Evolutionary conservation across 208 protist genomes (phyloP), one percentile per base, ranked within the genome.

Genomic region (Leishmania arabica): DNA sequence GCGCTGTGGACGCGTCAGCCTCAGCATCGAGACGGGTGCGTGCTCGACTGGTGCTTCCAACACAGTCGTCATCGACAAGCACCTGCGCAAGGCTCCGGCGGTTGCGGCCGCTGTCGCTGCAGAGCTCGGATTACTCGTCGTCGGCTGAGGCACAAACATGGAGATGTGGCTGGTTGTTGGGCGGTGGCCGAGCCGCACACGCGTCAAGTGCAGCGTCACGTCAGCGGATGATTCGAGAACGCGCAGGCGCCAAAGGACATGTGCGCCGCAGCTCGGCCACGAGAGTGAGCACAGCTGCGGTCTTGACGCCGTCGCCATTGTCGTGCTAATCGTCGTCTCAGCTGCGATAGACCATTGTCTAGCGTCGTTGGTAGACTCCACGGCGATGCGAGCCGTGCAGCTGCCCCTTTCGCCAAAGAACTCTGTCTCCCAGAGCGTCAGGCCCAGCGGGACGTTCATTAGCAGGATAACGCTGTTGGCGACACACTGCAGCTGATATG

Each of bases 341-440:
- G 77, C 77, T 17, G 80, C 85, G 19, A 66, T 80, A 58, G 49
- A 68, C 85, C 85, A 89, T 45, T 79, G 24, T 47, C 42, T 82
- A 7, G 66, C 62, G 49, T 89, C 84, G 42, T 86, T 84, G 83
- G 88, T 93, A 78, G 76, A 92, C 77, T 96, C 81, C 71, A 86
- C 66, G 47, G 78, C 77, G 34, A 86, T 64, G 31, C 66, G 62
- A 15, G 42, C 77, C 2, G 66, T 80, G 68, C 82, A 81, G 64
- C 64, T 66, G n/a, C 74, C 68, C 21, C 78, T 65, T n/a, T 70
- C 56, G 8, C 53, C 37, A 49, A 76, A 19, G 40, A 80, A 86
- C 21, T 86, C 82, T 3, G 75, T 66, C 56, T 75, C 69, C 72
- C 82, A 86, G 54, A 62, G 69, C 60, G 82, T 86, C 51, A 86